These are phyloP conservation scores for Acacia acuminata DNA, from an alignment of 306 rosid species.

Conservation along the genomic window DNA sequence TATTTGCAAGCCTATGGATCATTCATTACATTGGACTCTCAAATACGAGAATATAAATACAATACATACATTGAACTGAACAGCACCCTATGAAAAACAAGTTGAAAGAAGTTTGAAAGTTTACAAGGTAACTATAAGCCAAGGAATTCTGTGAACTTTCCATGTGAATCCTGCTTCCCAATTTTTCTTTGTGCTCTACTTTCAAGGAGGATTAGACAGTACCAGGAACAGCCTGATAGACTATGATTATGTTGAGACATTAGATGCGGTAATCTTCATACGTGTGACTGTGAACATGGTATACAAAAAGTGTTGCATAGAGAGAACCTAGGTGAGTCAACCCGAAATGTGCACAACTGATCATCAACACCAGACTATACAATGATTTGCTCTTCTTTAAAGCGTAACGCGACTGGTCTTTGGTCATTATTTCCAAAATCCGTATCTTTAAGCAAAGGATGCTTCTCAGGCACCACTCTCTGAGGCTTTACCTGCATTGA, in stretches of 20 bases:
- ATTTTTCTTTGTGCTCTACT: background rate
- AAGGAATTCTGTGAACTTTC: background rate
- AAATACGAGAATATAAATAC: background rate
- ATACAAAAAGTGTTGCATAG: slow-evolving; percentile 13
- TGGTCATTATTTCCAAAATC: slow-evolving; percentile 47
- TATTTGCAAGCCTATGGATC: background rate
- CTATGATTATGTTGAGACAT: background rate
- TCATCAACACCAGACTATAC: slow-evolving; percentile 28
- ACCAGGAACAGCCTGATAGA: slow-evolving; percentile 8
- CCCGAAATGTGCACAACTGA: slow-evolving; percentile 25
- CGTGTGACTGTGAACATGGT: slow-evolving; percentile 16
- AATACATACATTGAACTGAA: background rate
- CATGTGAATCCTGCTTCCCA: background rate
- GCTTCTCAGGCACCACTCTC: slow-evolving; percentile 46
- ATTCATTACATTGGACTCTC: background rate
- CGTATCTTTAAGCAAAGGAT: slow-evolving; percentile 45
- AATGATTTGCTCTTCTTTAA: slow-evolving; percentile 59
- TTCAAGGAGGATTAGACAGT: slow-evolving; percentile 6
- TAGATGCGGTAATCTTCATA: slow-evolving; percentile 9
- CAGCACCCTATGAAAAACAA: background rate
- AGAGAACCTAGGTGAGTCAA: slow-evolving; percentile 37
- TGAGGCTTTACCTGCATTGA: slow-evolving; percentile 43
- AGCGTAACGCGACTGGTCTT: slow-evolving; percentile 52
- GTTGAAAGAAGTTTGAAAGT: background rate
- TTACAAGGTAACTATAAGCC: background rate